Percentiles rank a stretch among this genome's conserved stretches.
Conservation (phyloP, 1,284 basidiomycete species). For the Cryptococcus depauperatus region DNA sequence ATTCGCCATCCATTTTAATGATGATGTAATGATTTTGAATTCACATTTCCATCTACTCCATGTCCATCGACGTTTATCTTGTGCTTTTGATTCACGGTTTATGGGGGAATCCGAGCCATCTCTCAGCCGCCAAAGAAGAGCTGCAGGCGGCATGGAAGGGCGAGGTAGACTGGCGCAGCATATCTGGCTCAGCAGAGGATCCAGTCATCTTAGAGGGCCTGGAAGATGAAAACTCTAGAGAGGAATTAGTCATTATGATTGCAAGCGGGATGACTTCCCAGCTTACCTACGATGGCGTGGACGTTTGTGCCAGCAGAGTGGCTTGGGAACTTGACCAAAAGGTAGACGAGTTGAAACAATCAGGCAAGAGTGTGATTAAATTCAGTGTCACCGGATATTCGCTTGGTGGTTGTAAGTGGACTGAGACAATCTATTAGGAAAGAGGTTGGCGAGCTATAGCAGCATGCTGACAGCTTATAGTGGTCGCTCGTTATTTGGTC, state of each 20-base stretch:
- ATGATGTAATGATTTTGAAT: neutral
- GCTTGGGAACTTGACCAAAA: constrained; percentile 39
- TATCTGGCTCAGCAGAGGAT: constrained; percentile 16
- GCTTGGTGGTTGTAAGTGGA: constrained; percentile 37
- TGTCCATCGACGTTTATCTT: constrained; percentile 31
- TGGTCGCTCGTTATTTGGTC: constrained; percentile 41
- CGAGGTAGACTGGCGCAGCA: neutral
- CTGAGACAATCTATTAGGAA: too few relatives aligned
- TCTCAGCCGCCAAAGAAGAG: constrained; percentile 33
- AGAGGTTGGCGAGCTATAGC: too few relatives aligned
- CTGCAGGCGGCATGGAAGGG: constrained; percentile 21
- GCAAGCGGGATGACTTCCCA: constrained; percentile 37
- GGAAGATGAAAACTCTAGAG: constrained; percentile 3
- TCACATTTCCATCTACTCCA: neutral
- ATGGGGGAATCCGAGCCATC: constrained; percentile 39
- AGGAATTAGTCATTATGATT: constrained; percentile 36
- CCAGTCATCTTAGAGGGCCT: constrained; percentile 8
- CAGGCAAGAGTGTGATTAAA: constrained; percentile 24
- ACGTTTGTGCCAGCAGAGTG: constrained; percentile 41
- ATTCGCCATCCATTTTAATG: too few relatives aligned
- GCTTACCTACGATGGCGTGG: constrained; percentile 42
- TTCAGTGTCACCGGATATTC: constrained; percentile 43
- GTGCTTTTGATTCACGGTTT: constrained; percentile 43
- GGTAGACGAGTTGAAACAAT: constrained; percentile 24
- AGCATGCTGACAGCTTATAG: constrained; percentile 15